Conservation (phyloP, 352 stramenopile species). For the Globisporangium cystogenes region DNA sequence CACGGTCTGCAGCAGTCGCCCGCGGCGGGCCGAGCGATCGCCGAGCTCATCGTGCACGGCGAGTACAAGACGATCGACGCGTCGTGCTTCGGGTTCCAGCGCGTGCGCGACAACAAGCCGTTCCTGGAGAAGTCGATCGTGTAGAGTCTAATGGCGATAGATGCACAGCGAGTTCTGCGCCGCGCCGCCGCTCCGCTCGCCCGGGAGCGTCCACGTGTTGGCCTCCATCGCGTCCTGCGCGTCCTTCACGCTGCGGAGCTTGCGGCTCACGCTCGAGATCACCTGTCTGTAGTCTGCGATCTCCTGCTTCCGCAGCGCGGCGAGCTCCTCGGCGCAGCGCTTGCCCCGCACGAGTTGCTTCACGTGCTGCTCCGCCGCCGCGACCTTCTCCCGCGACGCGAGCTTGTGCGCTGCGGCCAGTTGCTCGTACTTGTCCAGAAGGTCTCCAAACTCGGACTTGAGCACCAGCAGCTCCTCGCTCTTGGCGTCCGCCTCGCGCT, state of each 20-base stretch:
- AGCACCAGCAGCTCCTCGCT: constrained; percentile 45
- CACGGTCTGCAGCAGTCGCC: constrained; percentile 79
- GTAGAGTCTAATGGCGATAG: constrained; percentile 57
- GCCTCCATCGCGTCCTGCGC: constrained; percentile 18
- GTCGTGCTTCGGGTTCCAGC: constrained; percentile 65
- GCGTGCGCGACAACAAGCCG: constrained; percentile 58
- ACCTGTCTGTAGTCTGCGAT: constrained; percentile 60
- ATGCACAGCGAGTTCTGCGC: constrained; percentile 43
- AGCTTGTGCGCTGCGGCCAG: constrained; percentile 34
- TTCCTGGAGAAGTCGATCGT: constrained; percentile 78
- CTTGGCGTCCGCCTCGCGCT: constrained; percentile 30
- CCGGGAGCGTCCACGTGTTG: constrained; percentile 24
- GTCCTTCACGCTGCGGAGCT: constrained; percentile 50
- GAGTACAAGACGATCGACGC: constrained; percentile 72
- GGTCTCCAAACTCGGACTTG: constrained; percentile 59
- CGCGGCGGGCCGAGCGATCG: constrained; percentile 64
- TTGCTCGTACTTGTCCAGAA: constrained; percentile 48
- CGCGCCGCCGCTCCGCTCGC: constrained; percentile 2
- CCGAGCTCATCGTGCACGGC: constrained; percentile 67
- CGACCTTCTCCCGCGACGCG: constrained; percentile 30
- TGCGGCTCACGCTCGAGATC: constrained; percentile 50
- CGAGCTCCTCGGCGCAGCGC: constrained; percentile 47
- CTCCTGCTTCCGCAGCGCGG: constrained; percentile 36
- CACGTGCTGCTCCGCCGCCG: constrained; percentile 20
- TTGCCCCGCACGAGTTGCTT: constrained; percentile 36